phyloP scores from a whole-genome alignment of 371 early-diverging fungal species.

The Zancudomyces culisetae region DNA sequence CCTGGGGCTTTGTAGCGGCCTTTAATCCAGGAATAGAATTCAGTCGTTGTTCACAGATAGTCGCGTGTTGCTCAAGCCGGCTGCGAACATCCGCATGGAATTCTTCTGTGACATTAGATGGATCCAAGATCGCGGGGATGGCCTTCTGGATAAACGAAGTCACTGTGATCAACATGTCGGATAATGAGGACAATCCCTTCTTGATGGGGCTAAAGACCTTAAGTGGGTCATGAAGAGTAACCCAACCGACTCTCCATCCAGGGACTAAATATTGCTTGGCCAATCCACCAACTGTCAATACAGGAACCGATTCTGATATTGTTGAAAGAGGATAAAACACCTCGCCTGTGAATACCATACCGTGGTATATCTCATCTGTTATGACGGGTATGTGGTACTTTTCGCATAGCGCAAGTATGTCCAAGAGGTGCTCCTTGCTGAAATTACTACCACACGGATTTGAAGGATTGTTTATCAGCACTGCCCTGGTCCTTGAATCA shows the following conservation, averaged over 20 bases:
- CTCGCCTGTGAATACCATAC: conserved; percentile 51
- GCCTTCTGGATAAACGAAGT: conserved; percentile 61
- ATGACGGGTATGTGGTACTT: conserved; percentile 62
- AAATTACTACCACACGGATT: conserved; percentile 87
- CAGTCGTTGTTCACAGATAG: conserved; percentile 34
- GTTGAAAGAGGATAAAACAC: conserved; percentile 49
- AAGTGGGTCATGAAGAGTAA: conserved; percentile 50
- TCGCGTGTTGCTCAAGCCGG: conserved; percentile 49
- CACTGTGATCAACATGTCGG: conserved; percentile 61
- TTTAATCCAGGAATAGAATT: conserved; percentile 51
- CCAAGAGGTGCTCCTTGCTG: conserved; percentile 42
- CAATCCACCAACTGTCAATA: conserved; percentile 66
- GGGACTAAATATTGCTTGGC: conserved; percentile 83
- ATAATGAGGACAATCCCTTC: conserved; percentile 42
- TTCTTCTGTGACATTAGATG: conserved; percentile 34
- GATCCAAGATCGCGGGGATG: conserved; percentile 56
- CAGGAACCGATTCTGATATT: conserved; percentile 56
- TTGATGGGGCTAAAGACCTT: conserved; percentile 27
- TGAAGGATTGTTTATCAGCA: conserved; percentile 75
- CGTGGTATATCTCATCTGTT: conserved; percentile 83
- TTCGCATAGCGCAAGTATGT: conserved; percentile 50
- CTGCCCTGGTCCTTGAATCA: conserved; percentile 55
- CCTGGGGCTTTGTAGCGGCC: conserved; percentile 62
- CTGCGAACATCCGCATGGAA: too few species aligned
- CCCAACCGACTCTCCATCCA: conserved; percentile 85